These are phyloP conservation scores for Tetracladium maxilliforme DNA, from an alignment of 2,329 filamentous ascomycete species.

Conservation along the genomic window DNA sequence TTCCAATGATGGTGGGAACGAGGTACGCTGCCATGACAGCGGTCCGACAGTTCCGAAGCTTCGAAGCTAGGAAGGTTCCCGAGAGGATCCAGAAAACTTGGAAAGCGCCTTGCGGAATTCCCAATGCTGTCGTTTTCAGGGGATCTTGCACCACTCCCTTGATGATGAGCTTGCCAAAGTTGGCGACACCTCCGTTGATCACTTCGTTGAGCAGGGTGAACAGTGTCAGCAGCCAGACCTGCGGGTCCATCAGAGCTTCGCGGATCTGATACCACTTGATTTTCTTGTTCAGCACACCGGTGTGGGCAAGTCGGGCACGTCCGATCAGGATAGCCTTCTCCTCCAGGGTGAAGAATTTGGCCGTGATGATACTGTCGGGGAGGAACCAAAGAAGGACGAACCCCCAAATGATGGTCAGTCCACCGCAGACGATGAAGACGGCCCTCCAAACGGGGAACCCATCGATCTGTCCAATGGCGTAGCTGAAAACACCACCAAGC, in stretches of 20 bases:
- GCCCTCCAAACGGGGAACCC: slow-evolving; percentile 25
- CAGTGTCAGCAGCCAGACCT: slow-evolving; percentile 27
- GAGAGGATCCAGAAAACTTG: slow-evolving; percentile 36
- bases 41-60: slow-evolving; percentile 32
- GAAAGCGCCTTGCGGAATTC: slow-evolving; percentile 37
- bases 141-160: slow-evolving; percentile 28
- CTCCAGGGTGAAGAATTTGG: slow-evolving; percentile 23
- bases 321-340: slow-evolving; percentile 27
- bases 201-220: slow-evolving; percentile 34
- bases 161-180: slow-evolving; percentile 39
- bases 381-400: slow-evolving; percentile 21
- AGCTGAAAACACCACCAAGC: slow-evolving; percentile 6
- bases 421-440: slow-evolving; percentile 28
- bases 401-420: slow-evolving; percentile 25
- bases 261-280: slow-evolving; percentile 31
- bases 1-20: slow-evolving; percentile 32
- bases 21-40: slow-evolving; percentile 35
- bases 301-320: slow-evolving; percentile 18
- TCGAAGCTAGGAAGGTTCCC: slow-evolving; percentile 33
- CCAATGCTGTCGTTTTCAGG: slow-evolving; percentile 31
- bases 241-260: slow-evolving; percentile 27
- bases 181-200: slow-evolving; percentile 36
- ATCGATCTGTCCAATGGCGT: slow-evolving; percentile 3
- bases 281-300: slow-evolving; percentile 28
- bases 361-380: slow-evolving; percentile 24